A percentile compares a stretch with the other conserved stretches of the same genome.
Conservation (phyloP, 192 early-diverging fungal genomes). For the Coemansia sp. region DNA sequence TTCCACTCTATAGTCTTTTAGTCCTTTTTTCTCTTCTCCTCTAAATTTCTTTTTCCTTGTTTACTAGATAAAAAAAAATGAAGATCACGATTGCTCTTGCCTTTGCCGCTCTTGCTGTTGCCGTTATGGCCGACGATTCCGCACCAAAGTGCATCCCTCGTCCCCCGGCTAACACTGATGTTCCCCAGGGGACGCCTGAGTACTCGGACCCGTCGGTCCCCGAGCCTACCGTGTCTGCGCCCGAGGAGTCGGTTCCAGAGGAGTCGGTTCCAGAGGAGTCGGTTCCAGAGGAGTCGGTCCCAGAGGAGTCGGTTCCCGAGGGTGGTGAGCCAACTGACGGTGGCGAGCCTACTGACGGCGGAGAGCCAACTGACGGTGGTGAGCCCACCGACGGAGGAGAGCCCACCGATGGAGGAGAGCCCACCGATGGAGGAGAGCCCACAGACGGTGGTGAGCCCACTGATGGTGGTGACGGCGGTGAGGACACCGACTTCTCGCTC, state of each 20-base stretch:
- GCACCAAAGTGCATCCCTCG: constrained; percentile 45
- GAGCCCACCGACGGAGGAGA: neutral
- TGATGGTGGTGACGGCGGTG: neutral
- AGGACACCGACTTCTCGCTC: neutral
- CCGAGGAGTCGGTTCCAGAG: neutral
- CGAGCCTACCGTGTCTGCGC: constrained; percentile 4
- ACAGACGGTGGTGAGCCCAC: neutral
- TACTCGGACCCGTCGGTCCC: constrained; percentile 1
- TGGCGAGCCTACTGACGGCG: neutral
- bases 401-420: neutral
- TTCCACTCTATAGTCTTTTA: neutral
- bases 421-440: neutral
- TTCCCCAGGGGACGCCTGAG: constrained; percentile 4
- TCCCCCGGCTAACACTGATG: constrained; percentile 18
- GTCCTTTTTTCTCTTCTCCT: constrained; percentile 5
- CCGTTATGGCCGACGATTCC: constrained; percentile 14
- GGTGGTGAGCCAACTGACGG: neutral
- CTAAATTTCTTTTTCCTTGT: neutral
- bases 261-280: constrained; percentile 4
- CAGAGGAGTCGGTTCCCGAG: neutral
- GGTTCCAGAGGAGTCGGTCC: constrained; percentile 1
- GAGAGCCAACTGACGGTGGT: neutral
- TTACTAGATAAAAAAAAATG: constrained; percentile 15
- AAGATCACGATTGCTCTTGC: constrained; percentile 22
- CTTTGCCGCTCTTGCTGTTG: constrained; percentile 31